A percentile compares a stretch with the other conserved stretches of the same genome.
These are phyloP conservation scores for Ophiosphaerella herpotricha DNA, from an alignment of 2,329 filamentous ascomycete genomes.

Conservation along the genomic window DNA sequence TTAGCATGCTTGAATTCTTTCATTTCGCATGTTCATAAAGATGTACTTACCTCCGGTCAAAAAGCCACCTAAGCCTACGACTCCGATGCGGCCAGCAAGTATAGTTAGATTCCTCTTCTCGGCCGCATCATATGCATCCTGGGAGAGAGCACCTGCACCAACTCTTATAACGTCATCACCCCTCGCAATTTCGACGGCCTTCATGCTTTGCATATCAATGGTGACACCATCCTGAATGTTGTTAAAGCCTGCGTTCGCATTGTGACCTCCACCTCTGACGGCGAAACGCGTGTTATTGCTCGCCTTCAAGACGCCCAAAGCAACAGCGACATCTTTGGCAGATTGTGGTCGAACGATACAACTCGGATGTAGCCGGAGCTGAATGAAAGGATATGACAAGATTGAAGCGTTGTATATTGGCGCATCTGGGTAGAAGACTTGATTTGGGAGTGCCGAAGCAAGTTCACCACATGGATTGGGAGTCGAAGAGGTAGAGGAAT, in stretches of 20 bases:
- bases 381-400: constrained; percentile 26
- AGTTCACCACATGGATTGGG: constrained; percentile 17
- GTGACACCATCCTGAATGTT: constrained; percentile 38
- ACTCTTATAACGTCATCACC: constrained; percentile 22
- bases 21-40: background rate
- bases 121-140: constrained; percentile 42
- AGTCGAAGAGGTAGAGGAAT: background rate
- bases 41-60: constrained; percentile 30
- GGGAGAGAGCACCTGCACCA: constrained; percentile 37
- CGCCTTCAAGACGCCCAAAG: constrained; percentile 14
- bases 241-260: constrained; percentile 30
- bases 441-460: constrained; percentile 14
- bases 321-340: constrained; percentile 21
- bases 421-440: constrained; percentile 21
- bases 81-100: constrained; percentile 30
- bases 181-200: constrained; percentile 17
- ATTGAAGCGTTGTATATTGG: constrained; percentile 28
- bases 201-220: constrained; percentile 36
- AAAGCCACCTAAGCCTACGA: constrained; percentile 37
- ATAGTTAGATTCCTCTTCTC: constrained; percentile 22
- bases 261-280: constrained; percentile 31
- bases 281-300: constrained; percentile 24
- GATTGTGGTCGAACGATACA: constrained; percentile 27
- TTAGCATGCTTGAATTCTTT: background rate
- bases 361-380: constrained; percentile 21